A percentile compares a stretch with the other conserved stretches of the same genome.
phyloP scores from a whole-genome alignment of 352 stramenopile species.

The Lagenidium giganteum region DNA sequence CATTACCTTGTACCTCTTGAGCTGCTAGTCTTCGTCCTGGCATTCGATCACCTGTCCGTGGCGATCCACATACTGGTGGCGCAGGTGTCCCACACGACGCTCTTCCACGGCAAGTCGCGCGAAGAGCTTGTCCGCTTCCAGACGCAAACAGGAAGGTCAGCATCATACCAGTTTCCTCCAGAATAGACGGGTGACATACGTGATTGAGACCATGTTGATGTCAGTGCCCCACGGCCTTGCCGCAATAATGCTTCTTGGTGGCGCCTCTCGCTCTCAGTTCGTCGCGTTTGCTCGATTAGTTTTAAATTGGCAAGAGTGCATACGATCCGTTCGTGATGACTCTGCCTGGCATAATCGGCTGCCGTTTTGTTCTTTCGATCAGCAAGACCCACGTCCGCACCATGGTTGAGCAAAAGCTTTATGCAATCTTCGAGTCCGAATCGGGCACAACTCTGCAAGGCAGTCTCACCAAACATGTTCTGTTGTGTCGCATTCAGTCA shows the following conservation, averaged over 20 bases:
- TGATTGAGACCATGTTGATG: constrained; percentile 42
- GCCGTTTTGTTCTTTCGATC: constrained; percentile 41
- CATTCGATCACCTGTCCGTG: constrained; percentile 46
- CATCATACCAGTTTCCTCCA: background rate
- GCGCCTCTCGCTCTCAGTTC: constrained; percentile 22
- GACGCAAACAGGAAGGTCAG: constrained; percentile 1
- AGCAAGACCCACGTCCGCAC: constrained; percentile 20
- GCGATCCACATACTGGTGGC: constrained; percentile 55
- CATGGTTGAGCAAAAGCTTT: constrained; percentile 40
- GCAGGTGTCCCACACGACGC: constrained; percentile 37
- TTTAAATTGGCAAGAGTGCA: constrained; percentile 33
- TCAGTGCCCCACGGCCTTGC: constrained; percentile 33
- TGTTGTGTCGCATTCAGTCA: constrained; percentile 6
- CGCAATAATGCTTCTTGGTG: constrained; percentile 23
- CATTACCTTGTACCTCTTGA: background rate
- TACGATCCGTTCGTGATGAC: constrained; percentile 22
- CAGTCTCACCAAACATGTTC: constrained; percentile 63
- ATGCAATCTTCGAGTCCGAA: constrained; percentile 51
- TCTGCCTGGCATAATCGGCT: constrained; percentile 31
- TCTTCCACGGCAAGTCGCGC: constrained; percentile 39
- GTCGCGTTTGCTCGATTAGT: constrained; percentile 28
- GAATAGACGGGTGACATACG: constrained; percentile 22
- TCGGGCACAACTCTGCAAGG: constrained; percentile 45
- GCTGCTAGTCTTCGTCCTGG: constrained; percentile 23
- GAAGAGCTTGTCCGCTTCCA: constrained; percentile 39